Evolutionary conservation across 2,329 filamentous ascomycete genomes (phyloP), one percentile per base, ranked within the genome.

Genomic region (Pseudocercospora musae): DNA sequence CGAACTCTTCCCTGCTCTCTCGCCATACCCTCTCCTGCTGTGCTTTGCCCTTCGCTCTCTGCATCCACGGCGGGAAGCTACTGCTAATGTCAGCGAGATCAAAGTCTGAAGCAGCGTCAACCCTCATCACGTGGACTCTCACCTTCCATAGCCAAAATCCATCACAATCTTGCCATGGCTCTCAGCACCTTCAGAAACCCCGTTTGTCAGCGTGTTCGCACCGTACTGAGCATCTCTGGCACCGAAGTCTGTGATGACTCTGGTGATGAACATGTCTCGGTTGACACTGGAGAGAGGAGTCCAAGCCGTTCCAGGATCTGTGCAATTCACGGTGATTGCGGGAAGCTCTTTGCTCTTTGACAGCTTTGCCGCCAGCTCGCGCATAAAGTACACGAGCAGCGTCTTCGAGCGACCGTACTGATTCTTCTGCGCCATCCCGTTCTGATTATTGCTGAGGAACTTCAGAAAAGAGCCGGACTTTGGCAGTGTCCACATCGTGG

Each of bases 11-110:
- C 15, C 31, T 54, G 9, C 58, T 61, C 40, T 64, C 62, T 27
- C 58, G 37, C 62, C 62, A 64, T 9, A 61, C 62, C 4, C 62
- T 48, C 31, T 58, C 23, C 33, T 64, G 62, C 21, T 48, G 53
- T 10, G 21, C 10, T 20, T 49, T 49, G 10, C 62, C 62, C 10
- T 48, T 61, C 9, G 18, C 27, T 25, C 62, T 29, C n/a, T 55
- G 40, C 62, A 64, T 64, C 33, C 60, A 64, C 13, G 62, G 59
- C 18, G 62, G 62, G 33, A 53, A 61, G 21, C 62, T 64, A 20
- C 15, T 4, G 20, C 20, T 21, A 10, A 11, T 29, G 57, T 63
- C 23, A 63, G 57, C 44, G 18, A 33, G n/a, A 21, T 15, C 20
- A 49, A 9, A 29, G 18, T 5, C 42, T 11, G 10, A 25, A 21